Conservation (phyloP, 768 basidiomycete genomes). For the Ephemerocybe angulata region DNA sequence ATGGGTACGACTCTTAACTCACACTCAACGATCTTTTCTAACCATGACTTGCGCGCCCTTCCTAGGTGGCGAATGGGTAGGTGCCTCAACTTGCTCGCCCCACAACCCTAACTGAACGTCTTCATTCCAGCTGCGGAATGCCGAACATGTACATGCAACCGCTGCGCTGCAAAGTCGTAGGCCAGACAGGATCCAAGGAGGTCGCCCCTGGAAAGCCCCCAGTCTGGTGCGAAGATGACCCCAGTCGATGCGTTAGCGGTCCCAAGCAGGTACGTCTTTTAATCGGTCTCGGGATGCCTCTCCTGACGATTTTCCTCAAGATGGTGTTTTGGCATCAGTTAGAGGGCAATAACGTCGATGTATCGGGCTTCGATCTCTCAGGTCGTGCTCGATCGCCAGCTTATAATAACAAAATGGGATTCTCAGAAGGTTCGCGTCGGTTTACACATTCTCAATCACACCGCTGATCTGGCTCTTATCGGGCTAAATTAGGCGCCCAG, state of each 20-base stretch:
- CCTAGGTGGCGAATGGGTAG: constrained; percentile 21
- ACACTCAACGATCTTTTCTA: neutral
- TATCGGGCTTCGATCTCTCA: constrained; percentile 38
- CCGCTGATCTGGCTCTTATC: neutral
- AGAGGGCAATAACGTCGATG: constrained; percentile 41
- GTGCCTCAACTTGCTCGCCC: neutral
- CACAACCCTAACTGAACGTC: constrained; percentile 5
- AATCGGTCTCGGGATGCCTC: too few relatives aligned
- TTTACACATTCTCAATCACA: neutral
- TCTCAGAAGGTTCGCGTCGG: constrained; percentile 23
- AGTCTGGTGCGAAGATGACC: constrained; percentile 40
- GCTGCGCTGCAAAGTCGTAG: constrained; percentile 35
- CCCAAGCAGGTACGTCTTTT: constrained; percentile 38
- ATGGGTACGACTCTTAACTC: constrained; percentile 31
- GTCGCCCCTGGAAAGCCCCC: constrained; percentile 32
- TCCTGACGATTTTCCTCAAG: constrained; percentile 11
- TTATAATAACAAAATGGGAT: constrained; percentile 36
- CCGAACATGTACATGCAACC: constrained; percentile 46
- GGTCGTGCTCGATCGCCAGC: constrained; percentile 38
- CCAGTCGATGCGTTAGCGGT: constrained; percentile 31
- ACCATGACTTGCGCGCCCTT: neutral
- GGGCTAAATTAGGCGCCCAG: constrained; percentile 3
- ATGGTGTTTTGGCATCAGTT: constrained; percentile 43
- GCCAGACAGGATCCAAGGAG: constrained; percentile 23
- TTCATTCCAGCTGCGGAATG: constrained; percentile 31